Evolutionary conservation across 129 eudicot genomes (phyloP).

Genomic region (Artemisia annua): DNA sequence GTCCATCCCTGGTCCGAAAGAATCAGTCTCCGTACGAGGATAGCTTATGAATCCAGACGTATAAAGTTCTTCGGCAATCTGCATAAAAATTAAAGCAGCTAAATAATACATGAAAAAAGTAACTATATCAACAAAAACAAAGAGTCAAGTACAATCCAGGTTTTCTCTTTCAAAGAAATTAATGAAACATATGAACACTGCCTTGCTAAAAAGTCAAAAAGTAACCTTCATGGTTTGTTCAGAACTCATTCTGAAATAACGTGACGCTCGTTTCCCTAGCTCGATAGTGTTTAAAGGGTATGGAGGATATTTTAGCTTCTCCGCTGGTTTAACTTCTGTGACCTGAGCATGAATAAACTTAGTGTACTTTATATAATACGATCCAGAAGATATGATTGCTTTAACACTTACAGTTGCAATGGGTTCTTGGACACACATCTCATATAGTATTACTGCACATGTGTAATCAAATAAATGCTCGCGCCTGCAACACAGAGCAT

Average conservation of each 20-base stretch:
- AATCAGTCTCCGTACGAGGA: conserved; percentile 97
- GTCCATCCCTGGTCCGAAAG: conserved; percentile 67
- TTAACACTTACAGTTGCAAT: conserved; percentile 76
- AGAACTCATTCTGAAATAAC: conserved; percentile 87
- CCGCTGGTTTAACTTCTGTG: conserved; percentile 71
- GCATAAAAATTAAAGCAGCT: conserved; percentile 13
- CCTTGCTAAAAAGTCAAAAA: background rate
- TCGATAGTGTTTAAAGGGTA: conserved; percentile 91
- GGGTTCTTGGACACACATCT: conserved; percentile 90
- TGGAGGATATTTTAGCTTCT: conserved; percentile 80
- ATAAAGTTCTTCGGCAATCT: conserved; percentile 98
- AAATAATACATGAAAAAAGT: background rate
- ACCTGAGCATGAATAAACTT: conserved; percentile 49
- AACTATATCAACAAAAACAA: background rate
- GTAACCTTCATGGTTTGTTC: conserved; percentile 89
- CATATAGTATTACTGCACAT: conserved; percentile 76
- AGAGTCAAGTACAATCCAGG: background rate
- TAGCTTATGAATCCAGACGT: conserved; percentile 96
- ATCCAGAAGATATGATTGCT: conserved; percentile 11
- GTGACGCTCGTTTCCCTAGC: conserved; percentile 98
- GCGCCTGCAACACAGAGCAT: conserved; percentile 60
- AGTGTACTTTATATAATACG: background rate
- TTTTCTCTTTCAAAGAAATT: conserved; percentile 13
- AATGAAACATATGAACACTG: background rate
- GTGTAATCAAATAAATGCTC: conserved; percentile 94